A percentile compares a stretch with the other conserved stretches of the same genome.
Evolutionary conservation across 192 early-diverging fungal genomes (phyloP).

Genomic region (Podila minutissima): DNA sequence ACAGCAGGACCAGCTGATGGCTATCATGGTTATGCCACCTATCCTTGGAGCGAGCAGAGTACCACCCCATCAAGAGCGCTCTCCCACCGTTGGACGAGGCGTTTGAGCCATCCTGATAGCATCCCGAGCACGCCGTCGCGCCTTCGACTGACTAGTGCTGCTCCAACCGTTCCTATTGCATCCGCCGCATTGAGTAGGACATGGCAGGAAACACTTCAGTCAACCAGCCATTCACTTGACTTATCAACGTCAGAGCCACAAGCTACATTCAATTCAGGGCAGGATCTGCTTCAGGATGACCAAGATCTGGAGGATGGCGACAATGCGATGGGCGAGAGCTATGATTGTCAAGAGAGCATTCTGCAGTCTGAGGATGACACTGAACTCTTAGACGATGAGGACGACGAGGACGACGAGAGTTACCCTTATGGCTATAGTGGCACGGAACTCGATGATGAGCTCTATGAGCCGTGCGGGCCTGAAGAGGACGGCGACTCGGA

Average conservation of each 20-base stretch:
- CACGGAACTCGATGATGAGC: slow-evolving; percentile 3
- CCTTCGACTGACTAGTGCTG: slow-evolving; percentile 2
- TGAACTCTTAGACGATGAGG: slow-evolving; percentile 2
- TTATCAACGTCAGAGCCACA: neutral
- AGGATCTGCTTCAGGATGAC: neutral
- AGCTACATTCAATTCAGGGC: neutral
- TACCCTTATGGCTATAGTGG: neutral
- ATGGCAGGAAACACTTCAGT: neutral
- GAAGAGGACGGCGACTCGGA: neutral
- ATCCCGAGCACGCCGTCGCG: neutral
- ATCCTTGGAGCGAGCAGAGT: slow-evolving; percentile 50
- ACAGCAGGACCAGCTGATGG: slow-evolving; percentile 21
- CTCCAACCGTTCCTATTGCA: neutral
- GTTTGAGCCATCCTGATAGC: slow-evolving; percentile 35
- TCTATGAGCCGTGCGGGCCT: neutral
- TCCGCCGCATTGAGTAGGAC: neutral
- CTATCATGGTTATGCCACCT: slow-evolving; percentile 49
- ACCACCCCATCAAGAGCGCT: slow-evolving; percentile 32
- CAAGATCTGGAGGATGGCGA: slow-evolving; percentile 2
- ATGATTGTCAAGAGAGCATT: neutral
- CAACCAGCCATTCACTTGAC: neutral
- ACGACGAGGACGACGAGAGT: slow-evolving; percentile 6
- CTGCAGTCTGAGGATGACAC: slow-evolving; percentile 6
- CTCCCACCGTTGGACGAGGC: slow-evolving; percentile 46
- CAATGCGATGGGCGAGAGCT: slow-evolving; percentile 7